Base-by-base conservation (phyloP, 78 protist genomes). In the Guillardia theta region DNA sequence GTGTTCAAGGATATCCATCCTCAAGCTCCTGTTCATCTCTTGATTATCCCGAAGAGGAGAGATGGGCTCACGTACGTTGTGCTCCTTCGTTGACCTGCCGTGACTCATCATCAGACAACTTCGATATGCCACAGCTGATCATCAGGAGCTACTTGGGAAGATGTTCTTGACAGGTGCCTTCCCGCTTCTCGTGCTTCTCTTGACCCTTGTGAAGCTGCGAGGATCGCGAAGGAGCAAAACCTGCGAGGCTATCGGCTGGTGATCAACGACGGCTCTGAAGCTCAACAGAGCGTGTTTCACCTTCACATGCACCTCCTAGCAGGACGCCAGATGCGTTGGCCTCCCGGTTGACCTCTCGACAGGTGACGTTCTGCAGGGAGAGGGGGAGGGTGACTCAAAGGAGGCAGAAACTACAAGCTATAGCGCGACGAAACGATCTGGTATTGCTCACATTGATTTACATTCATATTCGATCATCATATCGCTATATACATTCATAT, bases 1-100 rank as follows among this genome's bases (percentile, higher is more conserved):
- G 95, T 64, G 48, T 92, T 94, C 43, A 46, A 78, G 4, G 95
- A 94, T 54, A 94, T 94, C 48, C 10, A 1, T 30, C 95, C 95
- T 24, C 93, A 33, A 6, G 95, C 95, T 0, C 95, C 95, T 1
- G 24, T 62, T 4, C 95, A 94, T 77, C 12, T 94, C 37, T 43
- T 94, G 33, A 15, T 94, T 88, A 88, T 94, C 37, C 95, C 95
- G 39, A 94, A 94, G 54, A 27, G 0, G 3, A 77, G 90, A 1
- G 77, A 30, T 6, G 77, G 77, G 0, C 93, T 90, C 39, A 90
- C 78, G n/a, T n/a, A n/a, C n/a, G n/a, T n/a, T n/a, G n/a, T n/a
- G n/a, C n/a, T n/a, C n/a, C n/a, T n/a, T n/a, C n/a, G n/a, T n/a
- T n/a, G n/a, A n/a, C n/a, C n/a, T n/a, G n/a, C n/a, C n/a, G n/a